Percentiles rank a stretch among this genome's conserved stretches.
Conservation (phyloP, 2,329 filamentous ascomycete species). For the Ilyonectria sp. region DNA sequence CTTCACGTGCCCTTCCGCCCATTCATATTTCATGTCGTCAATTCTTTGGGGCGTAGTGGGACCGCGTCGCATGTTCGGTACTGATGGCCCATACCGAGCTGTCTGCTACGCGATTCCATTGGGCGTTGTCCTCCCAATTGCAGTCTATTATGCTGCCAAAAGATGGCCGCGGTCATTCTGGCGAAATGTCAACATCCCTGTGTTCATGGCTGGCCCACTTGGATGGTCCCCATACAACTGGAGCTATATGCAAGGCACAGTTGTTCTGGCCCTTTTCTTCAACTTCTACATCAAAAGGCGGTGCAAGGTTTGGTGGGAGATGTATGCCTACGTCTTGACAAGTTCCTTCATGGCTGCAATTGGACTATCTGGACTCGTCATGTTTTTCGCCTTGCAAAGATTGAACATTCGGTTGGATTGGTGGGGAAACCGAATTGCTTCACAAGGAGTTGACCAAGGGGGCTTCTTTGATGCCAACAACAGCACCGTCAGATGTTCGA, state of each 20-base stretch:
- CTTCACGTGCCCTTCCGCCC: slow-evolving; percentile 65
- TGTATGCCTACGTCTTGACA: slow-evolving; percentile 49
- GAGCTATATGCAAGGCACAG: slow-evolving; percentile 45
- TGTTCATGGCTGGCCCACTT: slow-evolving; percentile 44
- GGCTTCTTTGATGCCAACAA: slow-evolving; percentile 33
- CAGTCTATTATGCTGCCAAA: slow-evolving; percentile 34
- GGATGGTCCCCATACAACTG: slow-evolving; percentile 48
- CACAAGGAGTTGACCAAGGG: slow-evolving; percentile 43
- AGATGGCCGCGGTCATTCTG: slow-evolving; percentile 41
- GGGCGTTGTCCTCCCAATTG: slow-evolving; percentile 38
- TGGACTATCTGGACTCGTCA: slow-evolving; percentile 45
- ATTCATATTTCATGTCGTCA: slow-evolving; percentile 72
- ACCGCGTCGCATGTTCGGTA: slow-evolving; percentile 72
- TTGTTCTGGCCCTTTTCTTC: slow-evolving; percentile 46
- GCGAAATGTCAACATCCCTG: slow-evolving; percentile 44
- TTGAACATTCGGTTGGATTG: slow-evolving; percentile 39
- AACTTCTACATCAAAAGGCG: slow-evolving; percentile 46
- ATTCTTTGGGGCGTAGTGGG: slow-evolving; percentile 79
- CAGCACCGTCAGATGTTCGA: slow-evolving; percentile 35
- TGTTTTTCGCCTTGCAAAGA: slow-evolving; percentile 47
- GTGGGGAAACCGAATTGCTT: slow-evolving; percentile 43
- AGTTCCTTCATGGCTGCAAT: slow-evolving; percentile 47
- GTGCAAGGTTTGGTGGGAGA: slow-evolving; percentile 47
- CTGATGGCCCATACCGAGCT: slow-evolving; percentile 35
- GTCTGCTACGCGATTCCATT: slow-evolving; percentile 41